These are phyloP conservation scores for Xylogone sp. DNA, from an alignment of 2,329 filamentous ascomycete genomes.

Conservation along the genomic window DNA sequence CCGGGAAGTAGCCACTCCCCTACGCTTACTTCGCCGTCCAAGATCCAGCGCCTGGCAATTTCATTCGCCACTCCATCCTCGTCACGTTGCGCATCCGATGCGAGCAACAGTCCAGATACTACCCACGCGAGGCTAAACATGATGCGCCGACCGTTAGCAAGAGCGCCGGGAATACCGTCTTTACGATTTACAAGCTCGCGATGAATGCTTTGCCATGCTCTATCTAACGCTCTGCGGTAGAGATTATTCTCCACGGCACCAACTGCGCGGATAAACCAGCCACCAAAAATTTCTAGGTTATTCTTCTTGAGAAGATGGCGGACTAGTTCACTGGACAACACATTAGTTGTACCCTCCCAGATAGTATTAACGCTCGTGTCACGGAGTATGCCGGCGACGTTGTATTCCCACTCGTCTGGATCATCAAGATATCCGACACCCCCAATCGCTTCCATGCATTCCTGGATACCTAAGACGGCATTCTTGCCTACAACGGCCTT, in stretches of 20 bases:
- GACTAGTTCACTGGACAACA: slow-evolving; percentile 6
- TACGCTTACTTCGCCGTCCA: slow-evolving; percentile 25
- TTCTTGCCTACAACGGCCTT: slow-evolving; percentile 34
- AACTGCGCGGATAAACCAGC: slow-evolving; percentile 4
- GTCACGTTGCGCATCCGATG: slow-evolving; percentile 33
- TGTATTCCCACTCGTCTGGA: slow-evolving; percentile 12
- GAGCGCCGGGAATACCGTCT: slow-evolving; percentile 11
- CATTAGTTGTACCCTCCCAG: slow-evolving; percentile 11
- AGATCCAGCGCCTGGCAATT: slow-evolving; percentile 33
- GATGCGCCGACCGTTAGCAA: slow-evolving; percentile 24
- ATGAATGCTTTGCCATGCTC: neutral
- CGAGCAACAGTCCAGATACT: slow-evolving; percentile 30
- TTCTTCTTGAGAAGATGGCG: slow-evolving; percentile 8
- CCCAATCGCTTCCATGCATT: slow-evolving; percentile 34
- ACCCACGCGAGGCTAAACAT: slow-evolving; percentile 34
- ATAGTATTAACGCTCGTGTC: slow-evolving; percentile 7
- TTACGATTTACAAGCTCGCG: neutral
- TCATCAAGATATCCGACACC: slow-evolving; percentile 36
- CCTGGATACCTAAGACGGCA: slow-evolving; percentile 27
- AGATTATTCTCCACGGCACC: slow-evolving; percentile 8
- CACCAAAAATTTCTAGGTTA: slow-evolving; percentile 8
- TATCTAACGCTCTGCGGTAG: slow-evolving; percentile 1
- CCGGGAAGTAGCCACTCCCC: slow-evolving; percentile 26
- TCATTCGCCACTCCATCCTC: slow-evolving; percentile 27
- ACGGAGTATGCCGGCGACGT: slow-evolving; percentile 4